Evolutionary conservation across 2,329 filamentous ascomycete genomes (phyloP).

Genomic region (Bisporella sp.): DNA sequence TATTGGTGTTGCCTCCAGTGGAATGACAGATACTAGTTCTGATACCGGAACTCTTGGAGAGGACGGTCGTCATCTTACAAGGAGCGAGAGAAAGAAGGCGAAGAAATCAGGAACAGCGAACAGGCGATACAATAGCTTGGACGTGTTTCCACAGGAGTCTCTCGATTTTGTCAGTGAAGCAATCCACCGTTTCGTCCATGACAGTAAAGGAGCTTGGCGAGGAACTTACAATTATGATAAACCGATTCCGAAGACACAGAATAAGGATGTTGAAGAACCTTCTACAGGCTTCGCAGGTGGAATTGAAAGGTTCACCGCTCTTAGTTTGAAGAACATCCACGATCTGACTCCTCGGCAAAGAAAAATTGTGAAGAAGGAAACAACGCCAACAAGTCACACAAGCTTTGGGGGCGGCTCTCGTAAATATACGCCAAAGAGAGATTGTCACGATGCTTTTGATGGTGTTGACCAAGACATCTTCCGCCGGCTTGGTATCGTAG

Average conservation of each 20-base stretch:
- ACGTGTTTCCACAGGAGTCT: conserved; percentile 19
- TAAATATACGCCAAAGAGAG: conserved; percentile 9
- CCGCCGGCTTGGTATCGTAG: conserved; percentile 20
- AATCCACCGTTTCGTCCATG: conserved; percentile 19
- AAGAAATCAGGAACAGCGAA: conserved; percentile 14
- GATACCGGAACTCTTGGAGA: conserved; percentile 5
- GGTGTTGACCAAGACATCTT: conserved; percentile 22
- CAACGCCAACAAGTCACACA: conserved; percentile 10
- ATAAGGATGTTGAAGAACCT: conserved; percentile 1
- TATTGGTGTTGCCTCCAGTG: conserved; percentile 1
- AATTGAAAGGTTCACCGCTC: neutral
- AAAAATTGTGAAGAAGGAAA: conserved; percentile 13
- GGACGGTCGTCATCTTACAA: conserved; percentile 11
- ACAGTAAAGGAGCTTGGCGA: conserved; percentile 24
- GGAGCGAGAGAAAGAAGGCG: conserved; percentile 18
- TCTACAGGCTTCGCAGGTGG: neutral
- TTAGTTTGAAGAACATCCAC: conserved; percentile 12
- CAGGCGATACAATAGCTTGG: conserved; percentile 11
- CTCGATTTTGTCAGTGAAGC: conserved; percentile 23
- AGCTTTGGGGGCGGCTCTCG: conserved; percentile 14
- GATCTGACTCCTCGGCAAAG: conserved; percentile 22
- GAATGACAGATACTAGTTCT: conserved; percentile 13
- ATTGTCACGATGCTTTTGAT: conserved; percentile 11
- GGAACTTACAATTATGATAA: conserved; percentile 16
- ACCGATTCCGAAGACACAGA: neutral